A percentile compares a stretch with the other conserved stretches of the same genome.
These are phyloP conservation scores for Phylloporus rhodoxanthus DNA, from an alignment of 768 basidiomycete species.

Conservation along the genomic window DNA sequence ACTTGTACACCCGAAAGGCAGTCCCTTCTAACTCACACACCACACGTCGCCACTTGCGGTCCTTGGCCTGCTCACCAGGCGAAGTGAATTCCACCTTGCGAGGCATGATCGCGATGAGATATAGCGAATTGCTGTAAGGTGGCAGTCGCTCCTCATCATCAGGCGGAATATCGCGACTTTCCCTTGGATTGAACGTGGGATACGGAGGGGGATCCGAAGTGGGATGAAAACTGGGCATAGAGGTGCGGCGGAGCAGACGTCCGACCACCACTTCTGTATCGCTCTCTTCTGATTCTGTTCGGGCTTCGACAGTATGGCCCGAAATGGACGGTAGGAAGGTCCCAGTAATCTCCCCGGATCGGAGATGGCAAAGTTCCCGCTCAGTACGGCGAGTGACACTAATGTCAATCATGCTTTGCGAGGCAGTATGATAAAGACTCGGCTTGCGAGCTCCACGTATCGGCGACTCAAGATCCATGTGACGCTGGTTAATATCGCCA, in stretches of 20 bases:
- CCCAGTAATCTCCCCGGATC: conserved; percentile 8
- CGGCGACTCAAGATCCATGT: conserved; percentile 3
- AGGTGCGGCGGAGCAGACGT: conserved; percentile 52
- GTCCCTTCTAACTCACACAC: conserved; percentile 92
- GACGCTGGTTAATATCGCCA: conserved; percentile 1
- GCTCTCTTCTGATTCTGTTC: conserved; percentile 17
- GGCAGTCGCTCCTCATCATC: conserved; percentile 91
- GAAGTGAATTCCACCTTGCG: conserved; percentile 89
- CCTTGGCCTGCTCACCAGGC: conserved; percentile 82
- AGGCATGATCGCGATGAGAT: conserved; percentile 75
- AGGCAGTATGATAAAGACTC: conserved; percentile 52
- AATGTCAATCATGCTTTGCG: conserved; percentile 61
- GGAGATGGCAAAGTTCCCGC: conserved; percentile 16
- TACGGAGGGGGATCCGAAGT: conserved; percentile 64
- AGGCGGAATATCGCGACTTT: conserved; percentile 31
- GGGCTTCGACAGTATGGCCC: conserved; percentile 5
- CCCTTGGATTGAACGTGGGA: conserved; percentile 38
- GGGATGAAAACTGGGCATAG: conserved; percentile 63
- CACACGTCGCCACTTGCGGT: conserved; percentile 87
- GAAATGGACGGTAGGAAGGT: conserved; percentile 14
- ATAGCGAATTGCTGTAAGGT: conserved; percentile 72
- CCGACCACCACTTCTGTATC: conserved; percentile 29
- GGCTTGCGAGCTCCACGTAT: conserved; percentile 28
- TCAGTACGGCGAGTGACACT: conserved; percentile 28
- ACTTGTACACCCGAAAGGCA: conserved; percentile 70